Base-by-base conservation (phyloP, 2,329 filamentous ascomycete genomes). In the Lithohypha guttulata region DNA sequence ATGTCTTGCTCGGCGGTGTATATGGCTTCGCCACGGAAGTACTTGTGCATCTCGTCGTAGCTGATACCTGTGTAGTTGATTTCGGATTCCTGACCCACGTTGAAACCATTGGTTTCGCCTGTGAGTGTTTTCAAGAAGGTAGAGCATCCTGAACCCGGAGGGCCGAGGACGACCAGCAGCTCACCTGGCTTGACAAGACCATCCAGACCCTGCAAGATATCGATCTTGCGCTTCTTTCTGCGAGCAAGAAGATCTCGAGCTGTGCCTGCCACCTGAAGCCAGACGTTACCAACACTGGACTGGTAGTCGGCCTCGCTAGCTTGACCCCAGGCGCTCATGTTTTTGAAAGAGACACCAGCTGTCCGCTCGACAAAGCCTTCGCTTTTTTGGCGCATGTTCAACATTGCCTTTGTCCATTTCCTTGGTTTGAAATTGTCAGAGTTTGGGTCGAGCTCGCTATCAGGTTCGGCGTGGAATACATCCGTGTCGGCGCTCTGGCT, bases 1-100 rank as follows among this genome's bases (percentile, higher is more conserved):
- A 82, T 79, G 55, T 93, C 85, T 23, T 84, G 79, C 58, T 91
- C 84, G 43, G 82, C 82, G 0, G 82, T 87, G 62, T 91, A 91
- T 57, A 91, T 87, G 45, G 82, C 82, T 61, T 93, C 84, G 48
- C 84, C 48, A 17, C 82, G 75, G 63, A 89, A 86, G 45, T 73
- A 63, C 11, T 71, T 72, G 62, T 82, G 75, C 81, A 87, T 85
- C 54, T 83, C 71, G 52, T 80, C 61, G 20, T 78, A 68, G n/a
- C 71, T 64, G 51, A 84, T 70, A 49, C 79, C 75, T 70, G 87
- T 81, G 55, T 91, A 91, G 62, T 91, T 87, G 55, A 91, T 75
- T 39, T 80, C 74, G 0, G 81, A 79, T 5, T 66, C 60, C 2
- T 78, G 60, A 34, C 83, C 80, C 15, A 89, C 66, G 44, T 72